Percentiles rank a stretch among this genome's conserved stretches.
These are phyloP conservation scores for Ilyonectria destructans DNA, from an alignment of 2,329 filamentous ascomycete species.

Conservation along the genomic window DNA sequence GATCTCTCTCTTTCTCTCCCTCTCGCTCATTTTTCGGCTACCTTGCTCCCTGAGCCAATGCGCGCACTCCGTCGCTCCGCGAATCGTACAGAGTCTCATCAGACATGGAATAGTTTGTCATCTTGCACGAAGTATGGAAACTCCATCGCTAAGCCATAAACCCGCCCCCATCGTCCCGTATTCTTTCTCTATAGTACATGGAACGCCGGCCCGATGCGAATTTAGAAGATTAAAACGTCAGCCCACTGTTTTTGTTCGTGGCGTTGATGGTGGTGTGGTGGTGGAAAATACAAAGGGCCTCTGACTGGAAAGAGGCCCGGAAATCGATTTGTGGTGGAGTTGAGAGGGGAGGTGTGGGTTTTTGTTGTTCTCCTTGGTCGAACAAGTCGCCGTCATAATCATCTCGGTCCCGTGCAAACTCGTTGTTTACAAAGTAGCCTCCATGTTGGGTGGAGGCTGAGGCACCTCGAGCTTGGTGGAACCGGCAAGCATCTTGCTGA, in stretches of 20 bases:
- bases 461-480: slow-evolving; percentile 84
- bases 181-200: slow-evolving; percentile 52
- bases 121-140: slow-evolving; percentile 41
- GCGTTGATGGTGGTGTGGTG: slow-evolving; percentile 24
- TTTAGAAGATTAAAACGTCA: slow-evolving; percentile 42
- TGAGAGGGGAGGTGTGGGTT: slow-evolving; percentile 42
- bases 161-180: slow-evolving; percentile 37
- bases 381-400: slow-evolving; percentile 28
- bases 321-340: slow-evolving; percentile 43
- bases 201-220: slow-evolving; percentile 55
- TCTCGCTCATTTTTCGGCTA: neutral
- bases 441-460: slow-evolving; percentile 52
- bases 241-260: slow-evolving; percentile 39
- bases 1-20: slow-evolving; percentile 15
- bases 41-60: slow-evolving; percentile 11
- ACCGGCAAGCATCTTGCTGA: slow-evolving; percentile 94
- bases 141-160: slow-evolving; percentile 48
- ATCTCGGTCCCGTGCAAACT: slow-evolving; percentile 27
- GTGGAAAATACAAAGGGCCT: slow-evolving; percentile 42
- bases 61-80: slow-evolving; percentile 12
- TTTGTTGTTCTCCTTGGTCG: slow-evolving; percentile 19
- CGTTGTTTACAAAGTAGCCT: slow-evolving; percentile 49
- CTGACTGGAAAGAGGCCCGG: slow-evolving; percentile 19
- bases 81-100: slow-evolving; percentile 41
- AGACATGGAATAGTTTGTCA: slow-evolving; percentile 37